Evolutionary conservation across 176 grass and related monocot genomes (phyloP), one percentile per base, ranked within the genome.

Genomic region (Carex kokanica): DNA sequence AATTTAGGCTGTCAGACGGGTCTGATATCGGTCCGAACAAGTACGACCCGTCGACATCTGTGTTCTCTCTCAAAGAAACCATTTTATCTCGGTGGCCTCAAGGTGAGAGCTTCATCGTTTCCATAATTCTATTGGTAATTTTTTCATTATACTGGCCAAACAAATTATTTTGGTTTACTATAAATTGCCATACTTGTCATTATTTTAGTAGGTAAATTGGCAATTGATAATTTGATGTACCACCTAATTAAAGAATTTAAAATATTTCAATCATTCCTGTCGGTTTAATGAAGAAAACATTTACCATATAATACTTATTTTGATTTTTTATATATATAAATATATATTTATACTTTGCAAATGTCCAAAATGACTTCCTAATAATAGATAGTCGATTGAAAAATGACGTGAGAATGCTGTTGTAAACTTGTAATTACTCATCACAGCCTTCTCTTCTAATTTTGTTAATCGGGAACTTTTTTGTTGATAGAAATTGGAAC

Each of bases 21-120:
- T 89, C 91, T 61, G 94, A 93, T 73, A 97, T 97, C 78, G 94
- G 91, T 18, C 94, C 94, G 61, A 93, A 83, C 84, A 97, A 97
- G 65, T 97, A 97, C 52, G 89, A 97, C 83, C 88, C 91, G 21
- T 83, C 91, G 4, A 93, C 91, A 20, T 93, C 91, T 77, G 89
- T 97, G 60, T 88, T 87, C 2, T 85, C 91, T 78, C 94, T 97
- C 87, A 97, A 97, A 88, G 94, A 97, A 84, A 83, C 83, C 84
- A 93, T 97, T 27, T 81, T 97, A 69, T 84, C 94, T 83, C 91
- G 88, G 78, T 97, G 94, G 94, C 94, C 94, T 51, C 91, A 93
- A 93, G 94, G 94, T 97, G 89, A 88, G 88, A 77, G 0, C 13
- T 77, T 7, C 2, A 17, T 77, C 25, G 32, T 77, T 77, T 77